Conservation (phyloP, 306 rosid genomes). For the Sindora glabra region DNA sequence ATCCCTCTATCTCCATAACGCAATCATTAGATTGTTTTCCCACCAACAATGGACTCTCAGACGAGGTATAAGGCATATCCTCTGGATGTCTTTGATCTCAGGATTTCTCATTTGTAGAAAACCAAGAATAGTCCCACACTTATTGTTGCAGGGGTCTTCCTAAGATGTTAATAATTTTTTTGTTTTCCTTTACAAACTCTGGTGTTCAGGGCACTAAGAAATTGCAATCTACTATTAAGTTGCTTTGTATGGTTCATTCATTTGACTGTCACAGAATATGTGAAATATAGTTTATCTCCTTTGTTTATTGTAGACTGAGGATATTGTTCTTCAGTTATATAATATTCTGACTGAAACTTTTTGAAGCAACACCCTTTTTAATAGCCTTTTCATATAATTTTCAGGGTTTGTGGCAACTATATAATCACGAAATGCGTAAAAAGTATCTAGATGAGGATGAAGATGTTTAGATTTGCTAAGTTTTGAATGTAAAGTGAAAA, state of each 20-base stretch:
- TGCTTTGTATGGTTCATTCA: too few species aligned
- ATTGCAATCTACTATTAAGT: too few species aligned
- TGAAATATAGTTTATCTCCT: not conserved
- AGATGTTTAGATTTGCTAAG: too few species aligned
- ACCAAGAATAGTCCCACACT: not conserved
- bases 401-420: too few species aligned
- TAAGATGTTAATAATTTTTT: too few species aligned
- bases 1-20: constrained; percentile 23
- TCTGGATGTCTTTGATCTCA: constrained; percentile 15
- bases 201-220: too few species aligned
- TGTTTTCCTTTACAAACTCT: too few species aligned
- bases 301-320: not conserved
- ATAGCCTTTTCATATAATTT: not conserved
- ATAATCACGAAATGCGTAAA: too few species aligned
- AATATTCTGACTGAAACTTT: too few species aligned
- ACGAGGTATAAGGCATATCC: constrained; percentile 39
- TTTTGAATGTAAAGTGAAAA: too few species aligned
- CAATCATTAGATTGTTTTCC: constrained; percentile 34
- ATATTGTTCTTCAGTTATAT: not conserved
- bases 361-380: not conserved
- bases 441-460: too few species aligned
- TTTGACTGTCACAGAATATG: not conserved
- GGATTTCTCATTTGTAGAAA: constrained; percentile 18
- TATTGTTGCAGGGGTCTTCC: not conserved
- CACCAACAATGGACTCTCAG: constrained; percentile 23